Evolutionary conservation across 2,329 filamentous ascomycete species (phyloP).

Genomic region (Ophiostoma himal-ulmi): DNA sequence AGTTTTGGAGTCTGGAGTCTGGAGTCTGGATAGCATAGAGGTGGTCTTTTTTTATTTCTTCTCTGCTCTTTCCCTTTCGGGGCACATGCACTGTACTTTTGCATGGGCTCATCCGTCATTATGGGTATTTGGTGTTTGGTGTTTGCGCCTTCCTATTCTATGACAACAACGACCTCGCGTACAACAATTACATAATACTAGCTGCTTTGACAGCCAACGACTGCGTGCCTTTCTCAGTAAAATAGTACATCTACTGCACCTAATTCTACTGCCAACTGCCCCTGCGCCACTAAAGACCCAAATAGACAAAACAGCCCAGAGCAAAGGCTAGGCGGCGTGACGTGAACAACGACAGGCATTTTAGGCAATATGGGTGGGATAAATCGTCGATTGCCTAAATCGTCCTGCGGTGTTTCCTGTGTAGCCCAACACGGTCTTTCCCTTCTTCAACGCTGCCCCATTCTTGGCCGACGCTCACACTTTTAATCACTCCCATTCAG

Average conservation of each 20-base stretch:
- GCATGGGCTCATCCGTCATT: neutral
- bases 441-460: conserved; percentile 10
- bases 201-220: neutral
- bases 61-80: neutral
- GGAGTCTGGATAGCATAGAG: neutral
- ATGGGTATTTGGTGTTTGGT: neutral
- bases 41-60: neutral
- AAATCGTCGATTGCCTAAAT: neutral
- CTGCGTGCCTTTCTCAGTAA: neutral
- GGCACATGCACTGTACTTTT: conserved; percentile 2
- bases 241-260: neutral
- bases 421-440: neutral
- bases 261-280: neutral
- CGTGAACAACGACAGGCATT: neutral
- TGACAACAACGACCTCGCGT: neutral
- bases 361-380: neutral
- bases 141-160: neutral
- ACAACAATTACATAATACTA: neutral
- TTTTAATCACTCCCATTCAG: neutral
- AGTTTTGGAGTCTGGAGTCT: neutral
- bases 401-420: neutral
- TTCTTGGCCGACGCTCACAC: neutral
- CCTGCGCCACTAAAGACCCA: conserved; percentile 2
- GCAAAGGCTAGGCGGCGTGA: conserved; percentile 1
- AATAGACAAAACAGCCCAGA: conserved; percentile 9